phyloP scores from a whole-genome alignment of 148 eudicot species.

The Fagopyrum homotropicum region DNA sequence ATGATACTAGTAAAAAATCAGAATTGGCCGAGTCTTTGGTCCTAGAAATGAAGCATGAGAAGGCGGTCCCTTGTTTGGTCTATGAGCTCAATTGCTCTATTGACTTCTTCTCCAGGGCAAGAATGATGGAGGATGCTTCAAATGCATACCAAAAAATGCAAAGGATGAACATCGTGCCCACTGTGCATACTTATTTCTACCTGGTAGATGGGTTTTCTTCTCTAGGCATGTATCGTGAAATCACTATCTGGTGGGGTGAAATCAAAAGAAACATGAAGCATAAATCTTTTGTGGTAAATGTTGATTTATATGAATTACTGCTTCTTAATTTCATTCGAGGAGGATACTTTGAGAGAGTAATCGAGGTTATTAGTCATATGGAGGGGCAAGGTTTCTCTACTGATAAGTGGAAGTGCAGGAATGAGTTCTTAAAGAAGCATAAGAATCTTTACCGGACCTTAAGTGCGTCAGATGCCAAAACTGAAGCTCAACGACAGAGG shows the following conservation, averaged over 20 bases:
- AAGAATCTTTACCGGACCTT: conserved; percentile 66
- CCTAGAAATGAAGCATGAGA: conserved; percentile 35
- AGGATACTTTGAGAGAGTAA: conserved; percentile 88
- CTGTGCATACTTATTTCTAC: conserved; percentile 42
- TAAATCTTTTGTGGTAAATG: conserved; percentile 30
- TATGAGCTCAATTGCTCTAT: conserved; percentile 64
- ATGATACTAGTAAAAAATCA: conserved; percentile 21
- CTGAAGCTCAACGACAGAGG: conserved; percentile 69
- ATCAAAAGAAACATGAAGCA: conserved; percentile 52
- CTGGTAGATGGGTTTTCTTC: conserved; percentile 56
- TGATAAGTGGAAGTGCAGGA: conserved; percentile 63
- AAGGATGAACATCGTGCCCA: conserved; percentile 46
- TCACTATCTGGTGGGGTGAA: conserved; percentile 84
- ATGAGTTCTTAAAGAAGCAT: conserved; percentile 58
- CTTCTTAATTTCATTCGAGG: conserved; percentile 67
- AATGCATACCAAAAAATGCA: conserved; percentile 62
- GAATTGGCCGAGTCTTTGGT: conserved; percentile 35
- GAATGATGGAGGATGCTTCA: conserved; percentile 72
- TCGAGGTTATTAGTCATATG: conserved; percentile 67
- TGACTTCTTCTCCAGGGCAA: conserved; percentile 80
- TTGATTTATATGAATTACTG: conserved; percentile 73
- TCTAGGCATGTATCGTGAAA: conserved; percentile 63
- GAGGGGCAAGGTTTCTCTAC: conserved; percentile 45
- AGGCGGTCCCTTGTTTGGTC: conserved; percentile 21
- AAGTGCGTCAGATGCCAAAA: conserved; percentile 46